Percentiles rank a stretch among this genome's conserved stretches.
Evolutionary conservation across 116 monocot genomes (phyloP).

Genomic region (Cymodocea nodosa): DNA sequence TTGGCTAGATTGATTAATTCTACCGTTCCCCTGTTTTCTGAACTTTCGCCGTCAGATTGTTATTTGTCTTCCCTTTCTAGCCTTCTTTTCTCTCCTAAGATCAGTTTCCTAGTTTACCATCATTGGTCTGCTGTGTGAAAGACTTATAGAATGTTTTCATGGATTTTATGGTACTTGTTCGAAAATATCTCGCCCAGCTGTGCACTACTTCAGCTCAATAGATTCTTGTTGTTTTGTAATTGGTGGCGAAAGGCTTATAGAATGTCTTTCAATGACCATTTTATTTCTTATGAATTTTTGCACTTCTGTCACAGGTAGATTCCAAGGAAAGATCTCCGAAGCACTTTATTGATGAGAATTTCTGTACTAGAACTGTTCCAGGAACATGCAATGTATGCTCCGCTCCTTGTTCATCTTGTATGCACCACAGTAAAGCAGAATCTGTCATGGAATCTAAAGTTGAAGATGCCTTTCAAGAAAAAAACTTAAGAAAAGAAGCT

Average conservation of each 20-base stretch:
- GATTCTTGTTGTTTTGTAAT: no score
- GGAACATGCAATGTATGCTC: constrained; percentile 75
- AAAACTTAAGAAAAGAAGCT: constrained; percentile 26
- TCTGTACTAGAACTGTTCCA: constrained; percentile 23
- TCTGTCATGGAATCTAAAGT: constrained; percentile 46
- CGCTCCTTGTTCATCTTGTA: constrained; percentile 81
- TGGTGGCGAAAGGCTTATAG: no score
- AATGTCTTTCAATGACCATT: background rate
- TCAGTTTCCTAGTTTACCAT: no score
- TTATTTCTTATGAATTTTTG: background rate
- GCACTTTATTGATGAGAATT: constrained; percentile 1
- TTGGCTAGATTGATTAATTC: background rate
- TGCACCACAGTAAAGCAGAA: constrained; percentile 34
- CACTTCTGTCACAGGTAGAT: constrained; percentile 5
- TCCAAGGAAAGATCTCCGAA: constrained; percentile 10
- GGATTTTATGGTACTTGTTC: background rate
- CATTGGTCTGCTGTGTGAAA: no score
- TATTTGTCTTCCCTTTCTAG: background rate
- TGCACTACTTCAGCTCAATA: no score
- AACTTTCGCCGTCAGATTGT: background rate
- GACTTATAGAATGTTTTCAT: background rate
- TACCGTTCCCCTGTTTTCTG: background rate
- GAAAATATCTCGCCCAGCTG: no score
- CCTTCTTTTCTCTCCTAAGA: background rate
- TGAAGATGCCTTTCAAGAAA: constrained; percentile 26